phyloP scores from a whole-genome alignment of 805 yeast genomes.

The Cyberlindnera maritima region DNA sequence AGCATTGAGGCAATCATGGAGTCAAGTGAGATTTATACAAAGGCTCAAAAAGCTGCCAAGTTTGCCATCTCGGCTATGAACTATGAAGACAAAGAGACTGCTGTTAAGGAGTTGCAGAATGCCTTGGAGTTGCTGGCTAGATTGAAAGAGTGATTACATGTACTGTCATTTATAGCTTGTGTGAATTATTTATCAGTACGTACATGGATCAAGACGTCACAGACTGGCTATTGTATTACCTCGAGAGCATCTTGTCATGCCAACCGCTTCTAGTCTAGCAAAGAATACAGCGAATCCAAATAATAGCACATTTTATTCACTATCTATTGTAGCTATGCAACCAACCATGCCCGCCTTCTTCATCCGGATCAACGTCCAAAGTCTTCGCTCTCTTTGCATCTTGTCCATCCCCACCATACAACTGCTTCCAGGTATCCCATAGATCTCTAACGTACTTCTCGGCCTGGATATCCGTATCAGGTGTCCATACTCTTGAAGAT shows the following conservation, averaged over 20 bases:
- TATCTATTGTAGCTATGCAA: not conserved
- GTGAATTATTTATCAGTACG: too few relatives aligned
- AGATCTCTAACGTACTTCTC: not conserved
- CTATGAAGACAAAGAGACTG: conserved; percentile 71
- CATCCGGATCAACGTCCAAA: not conserved
- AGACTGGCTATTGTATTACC: too few relatives aligned
- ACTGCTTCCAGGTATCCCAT: not conserved
- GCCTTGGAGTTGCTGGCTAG: conserved; percentile 45
- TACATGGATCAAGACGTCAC: too few relatives aligned
- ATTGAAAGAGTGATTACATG: conserved; percentile 5
- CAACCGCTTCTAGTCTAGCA: too few relatives aligned
- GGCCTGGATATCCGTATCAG: not conserved
- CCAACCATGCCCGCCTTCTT: not conserved
- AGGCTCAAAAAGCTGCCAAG: conserved; percentile 67
- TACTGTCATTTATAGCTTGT: too few relatives aligned
- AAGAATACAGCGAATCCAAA: too few relatives aligned
- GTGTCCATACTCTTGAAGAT: not conserved
- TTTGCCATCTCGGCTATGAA: conserved; percentile 78
- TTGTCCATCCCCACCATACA: not conserved
- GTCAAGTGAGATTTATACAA: conserved; percentile 51
- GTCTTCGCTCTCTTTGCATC: not conserved
- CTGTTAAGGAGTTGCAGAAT: conserved; percentile 53
- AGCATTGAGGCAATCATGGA: conserved; percentile 49
- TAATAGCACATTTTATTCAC: too few relatives aligned
- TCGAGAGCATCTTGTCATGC: too few relatives aligned